Evolutionary conservation across 1,284 basidiomycete genomes (phyloP).

Genomic region (Marasmius oreades): DNA sequence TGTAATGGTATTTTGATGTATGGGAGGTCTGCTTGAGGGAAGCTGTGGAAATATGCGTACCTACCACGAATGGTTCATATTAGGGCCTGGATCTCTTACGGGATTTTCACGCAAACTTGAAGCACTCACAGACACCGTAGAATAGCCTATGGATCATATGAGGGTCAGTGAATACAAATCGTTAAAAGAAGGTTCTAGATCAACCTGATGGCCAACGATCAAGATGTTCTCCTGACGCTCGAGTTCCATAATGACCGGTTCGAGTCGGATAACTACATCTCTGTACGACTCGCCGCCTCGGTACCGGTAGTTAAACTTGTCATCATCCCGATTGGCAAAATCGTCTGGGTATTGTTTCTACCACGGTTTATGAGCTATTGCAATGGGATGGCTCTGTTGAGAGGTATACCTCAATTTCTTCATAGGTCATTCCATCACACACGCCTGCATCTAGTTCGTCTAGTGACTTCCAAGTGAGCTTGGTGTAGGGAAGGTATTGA

Average conservation of each 20-base stretch:
- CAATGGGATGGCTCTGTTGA: not conserved
- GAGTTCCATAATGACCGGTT: conserved; percentile 99
- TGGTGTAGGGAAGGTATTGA: conserved; percentile 78
- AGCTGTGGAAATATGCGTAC: conserved; percentile 94
- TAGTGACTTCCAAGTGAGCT: conserved; percentile 97
- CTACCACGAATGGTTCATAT: conserved; percentile 39
- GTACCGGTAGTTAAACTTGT: conserved; percentile 99
- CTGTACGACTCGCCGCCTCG: conserved; percentile 94
- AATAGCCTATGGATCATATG: conserved; percentile 58
- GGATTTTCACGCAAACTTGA: not conserved
- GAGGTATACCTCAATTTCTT: conserved; percentile 83
- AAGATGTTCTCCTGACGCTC: conserved; percentile 97
- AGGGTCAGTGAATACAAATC: conserved; percentile 3
- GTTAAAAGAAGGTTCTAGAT: conserved; percentile 4
- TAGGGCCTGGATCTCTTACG: not conserved
- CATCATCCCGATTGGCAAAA: conserved; percentile 97
- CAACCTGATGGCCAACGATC: conserved; percentile 93
- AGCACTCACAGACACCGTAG: conserved; percentile 76
- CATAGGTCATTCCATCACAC: conserved; percentile 99
- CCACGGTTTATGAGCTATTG: not conserved
- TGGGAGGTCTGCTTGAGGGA: conserved; percentile 91
- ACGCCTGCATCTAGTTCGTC: conserved; percentile 99
- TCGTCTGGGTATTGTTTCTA: conserved; percentile 96
- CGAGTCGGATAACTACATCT: conserved; percentile 92
- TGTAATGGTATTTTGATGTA: conserved; percentile 98